These are phyloP conservation scores for Pseudogymnoascus sp. DNA, from an alignment of 2,329 filamentous ascomycete genomes.

Conservation along the genomic window DNA sequence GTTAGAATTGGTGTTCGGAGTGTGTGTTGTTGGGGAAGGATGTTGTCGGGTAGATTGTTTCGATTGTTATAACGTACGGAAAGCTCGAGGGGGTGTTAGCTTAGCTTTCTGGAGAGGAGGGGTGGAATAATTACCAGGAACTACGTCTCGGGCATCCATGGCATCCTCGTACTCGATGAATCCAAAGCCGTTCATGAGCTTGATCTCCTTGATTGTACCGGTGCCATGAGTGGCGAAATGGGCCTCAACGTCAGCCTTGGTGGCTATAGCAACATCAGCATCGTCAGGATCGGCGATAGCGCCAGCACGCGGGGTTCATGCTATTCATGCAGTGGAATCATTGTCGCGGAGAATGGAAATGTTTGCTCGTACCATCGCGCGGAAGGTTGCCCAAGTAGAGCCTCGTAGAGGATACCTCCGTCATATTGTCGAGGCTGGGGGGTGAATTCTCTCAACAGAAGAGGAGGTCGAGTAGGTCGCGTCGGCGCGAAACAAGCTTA, in stretches of 20 bases:
- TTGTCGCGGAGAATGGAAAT: constrained; percentile 11
- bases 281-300: not conserved
- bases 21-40: constrained; percentile 21
- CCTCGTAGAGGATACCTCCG: constrained; percentile 90
- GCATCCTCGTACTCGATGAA: constrained; percentile 99
- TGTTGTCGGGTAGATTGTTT: constrained; percentile 26
- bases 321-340: not conserved
- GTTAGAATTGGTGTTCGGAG: constrained; percentile 13
- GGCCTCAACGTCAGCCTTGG: constrained; percentile 91
- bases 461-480: not conserved
- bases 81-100: constrained; percentile 37
- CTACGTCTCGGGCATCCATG: constrained; percentile 95
- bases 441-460: not conserved
- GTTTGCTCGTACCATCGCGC: constrained; percentile 67
- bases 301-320: constrained; percentile 9
- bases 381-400: constrained; percentile 97
- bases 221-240: constrained; percentile 95
- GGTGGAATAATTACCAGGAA: constrained; percentile 64
- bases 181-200: constrained; percentile 99
- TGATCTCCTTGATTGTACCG: constrained; percentile 97
- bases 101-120: constrained; percentile 18
- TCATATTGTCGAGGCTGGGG: constrained; percentile 33
- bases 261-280: constrained; percentile 48
- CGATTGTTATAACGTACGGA: constrained; percentile 36
- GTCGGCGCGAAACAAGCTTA: not conserved